Evolutionary conservation across 495 filamentous ascomycete genomes (phyloP).

Genomic region (Barbatosphaeria neglecta): DNA sequence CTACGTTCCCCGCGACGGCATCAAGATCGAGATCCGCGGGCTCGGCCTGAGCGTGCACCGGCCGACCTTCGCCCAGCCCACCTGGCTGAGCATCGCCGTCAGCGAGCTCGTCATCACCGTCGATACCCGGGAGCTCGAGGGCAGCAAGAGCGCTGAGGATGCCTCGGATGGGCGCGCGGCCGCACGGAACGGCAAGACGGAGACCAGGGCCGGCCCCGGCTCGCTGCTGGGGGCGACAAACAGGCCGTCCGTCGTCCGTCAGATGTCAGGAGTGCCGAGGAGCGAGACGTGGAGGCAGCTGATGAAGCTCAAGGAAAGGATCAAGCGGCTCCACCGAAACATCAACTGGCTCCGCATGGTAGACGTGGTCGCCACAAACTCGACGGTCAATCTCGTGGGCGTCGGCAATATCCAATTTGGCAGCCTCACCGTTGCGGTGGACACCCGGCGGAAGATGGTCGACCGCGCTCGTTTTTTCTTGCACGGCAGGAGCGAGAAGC

Average conservation of each 20-base stretch:
- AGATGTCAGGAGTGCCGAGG: conserved; percentile 22
- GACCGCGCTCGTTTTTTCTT: conserved; percentile 85
- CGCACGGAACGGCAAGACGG: conserved; percentile 7
- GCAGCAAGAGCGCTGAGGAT: conserved; percentile 17
- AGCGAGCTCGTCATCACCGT: conserved; percentile 75
- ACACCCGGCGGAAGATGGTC: conserved; percentile 83
- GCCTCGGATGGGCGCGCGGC: conserved; percentile 15
- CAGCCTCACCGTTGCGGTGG: conserved; percentile 71
- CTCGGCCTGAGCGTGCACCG: conserved; percentile 79
- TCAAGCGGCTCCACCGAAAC: conserved; percentile 76
- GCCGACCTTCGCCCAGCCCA: conserved; percentile 91
- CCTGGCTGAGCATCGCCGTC: conserved; percentile 86
- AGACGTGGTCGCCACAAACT: conserved; percentile 77
- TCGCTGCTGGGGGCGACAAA: conserved; percentile 10
- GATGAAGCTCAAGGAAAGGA: conserved; percentile 63
- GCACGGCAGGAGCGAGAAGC: conserved; percentile 55
- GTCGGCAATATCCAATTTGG: conserved; percentile 79
- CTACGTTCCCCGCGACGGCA: conserved; percentile 74
- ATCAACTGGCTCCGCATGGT: conserved; percentile 84
- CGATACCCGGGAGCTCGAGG: conserved; percentile 54
- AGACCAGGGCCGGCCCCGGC: conserved; percentile 5
- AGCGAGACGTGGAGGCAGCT: conserved; percentile 71
- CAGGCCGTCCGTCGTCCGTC: conserved; percentile 10
- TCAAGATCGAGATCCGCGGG: conserved; percentile 81
- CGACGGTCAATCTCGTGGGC: conserved; percentile 58